Base-by-base conservation (phyloP, 495 filamentous ascomycete genomes). In the Lasiosphaeria ovina region DNA sequence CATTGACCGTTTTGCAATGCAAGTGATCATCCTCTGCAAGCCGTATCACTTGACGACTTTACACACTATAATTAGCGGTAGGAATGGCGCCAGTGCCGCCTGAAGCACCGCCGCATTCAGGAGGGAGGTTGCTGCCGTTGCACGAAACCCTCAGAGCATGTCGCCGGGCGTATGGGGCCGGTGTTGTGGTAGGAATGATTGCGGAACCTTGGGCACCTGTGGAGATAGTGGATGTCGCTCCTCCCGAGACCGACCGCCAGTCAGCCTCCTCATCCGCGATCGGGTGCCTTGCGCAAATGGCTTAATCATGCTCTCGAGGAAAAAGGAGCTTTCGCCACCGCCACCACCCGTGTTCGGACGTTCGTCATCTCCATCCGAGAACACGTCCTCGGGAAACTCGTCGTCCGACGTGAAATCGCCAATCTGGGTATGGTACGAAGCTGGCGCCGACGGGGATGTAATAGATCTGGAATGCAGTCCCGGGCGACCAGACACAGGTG, bases 381-480 rank as follows among this genome's bases (percentile, higher is more conserved):
- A 80, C 2, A 82, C 75, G 40, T 82, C 78, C 65, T 80, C 69
- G 50, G 69, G 70, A 61, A 82, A 71, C 63, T 81, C 76, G 52
- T 81, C 73, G 60, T 78, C 73, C 50, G 77, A 79, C 31, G 87
- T 83, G 42, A 89, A 74, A 57, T 86, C 85, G 3, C 79, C 74
- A 11, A 82, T 79, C 54, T 76, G 78, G 9, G 72, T 76, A 61
- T 75, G 80, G 72, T 63, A 87, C 58, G 73, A 86, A 65, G 75
- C 83, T 74, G 76, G 85, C 62, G 79, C 74, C 0, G 80, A 83
- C 2, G 89, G 89, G 0, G 87, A 90, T 0, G 89, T 92, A 47
- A 90, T 79, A 3, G 89, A 92, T 34, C 89, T 82, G n/a, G 81
- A 78, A 66, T 91, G 89, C 9, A 90, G 75, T 0, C 75, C 77